Evolutionary conservation across 129 eudicot species (phyloP), one percentile per base, ranked within the genome.

Genomic region (Tagetes patula): DNA sequence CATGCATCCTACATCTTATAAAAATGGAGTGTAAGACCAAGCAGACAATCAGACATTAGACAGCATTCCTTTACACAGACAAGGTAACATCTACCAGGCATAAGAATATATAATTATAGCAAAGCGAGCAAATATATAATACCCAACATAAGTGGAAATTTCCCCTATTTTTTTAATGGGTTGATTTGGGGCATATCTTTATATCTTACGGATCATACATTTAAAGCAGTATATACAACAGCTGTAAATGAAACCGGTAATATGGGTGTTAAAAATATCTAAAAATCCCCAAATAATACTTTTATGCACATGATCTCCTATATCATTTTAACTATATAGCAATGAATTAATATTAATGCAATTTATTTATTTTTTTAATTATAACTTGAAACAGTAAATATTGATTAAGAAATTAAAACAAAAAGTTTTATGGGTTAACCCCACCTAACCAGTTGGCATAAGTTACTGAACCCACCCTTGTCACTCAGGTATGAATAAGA

Each of bases 11-110:
- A 54, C 45, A 54, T 38, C 48, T 47, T 12, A 50, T 7, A 38
- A 55, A 39, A 53, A 38, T 20, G 5, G 46, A 11, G 6, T 14
- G 8, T 31, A 32, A 69, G 32, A 69, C 9, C 67, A 39, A 64
- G 20, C 37, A 65, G 53, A 42, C 36, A 41, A 14, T 65, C 37
- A 65, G 53, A 42, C 36, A 41, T 41, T 65, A 65, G 39, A 55
- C 37, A 71, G 1, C 6, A 37, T 9, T 53, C 69, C 70, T 27
- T 42, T 27, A 66, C 71, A 66, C 54, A 43, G 53, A 12, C 55
- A 34, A 60, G 20, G 36, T 60, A 60, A 60, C 66, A 59, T 2
- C 40, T 34, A 5, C 42, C 42, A 60, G 8, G 27, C 27, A 34
- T 9, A n/a, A 60, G 36, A 60, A 34, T 60, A 60, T 8, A 38